Percentiles rank a stretch among this genome's conserved stretches.
These are phyloP conservation scores for Clarireedia hainanense DNA, from an alignment of 2,329 filamentous ascomycete species.

Conservation along the genomic window DNA sequence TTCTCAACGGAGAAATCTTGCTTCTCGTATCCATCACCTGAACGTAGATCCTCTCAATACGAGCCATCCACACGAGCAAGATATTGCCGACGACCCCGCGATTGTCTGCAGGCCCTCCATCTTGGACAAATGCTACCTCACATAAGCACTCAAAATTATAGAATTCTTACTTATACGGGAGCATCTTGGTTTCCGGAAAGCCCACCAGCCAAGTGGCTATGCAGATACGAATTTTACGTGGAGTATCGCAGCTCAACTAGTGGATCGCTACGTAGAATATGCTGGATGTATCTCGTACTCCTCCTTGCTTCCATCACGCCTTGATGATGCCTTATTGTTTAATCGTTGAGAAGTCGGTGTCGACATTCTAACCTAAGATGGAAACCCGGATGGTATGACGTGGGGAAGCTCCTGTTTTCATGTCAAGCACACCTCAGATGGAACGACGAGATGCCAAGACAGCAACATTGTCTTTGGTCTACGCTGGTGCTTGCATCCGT, in stretches of 20 bases:
- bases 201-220: slow-evolving; percentile 1
- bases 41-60: slow-evolving; percentile 4
- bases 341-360: background rate
- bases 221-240: slow-evolving; percentile 9
- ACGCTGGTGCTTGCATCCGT: background rate
- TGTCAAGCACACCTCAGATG: background rate
- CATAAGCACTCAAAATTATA: background rate
- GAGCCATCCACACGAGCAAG: slow-evolving; percentile 1
- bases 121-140: background rate
- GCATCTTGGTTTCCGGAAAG: background rate
- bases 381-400: background rate
- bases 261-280: background rate
- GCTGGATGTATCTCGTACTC: background rate
- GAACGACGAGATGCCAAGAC: background rate
- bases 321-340: background rate
- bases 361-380: background rate
- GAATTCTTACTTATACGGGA: background rate
- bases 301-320: slow-evolving; percentile 6
- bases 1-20: background rate
- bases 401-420: background rate
- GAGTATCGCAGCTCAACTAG: background rate
- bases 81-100: background rate
- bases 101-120: background rate
- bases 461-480: no score
- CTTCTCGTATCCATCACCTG: slow-evolving; percentile 8